phyloP scores from a whole-genome alignment of 108 stramenopile genomes.

The Pseudonitzschia pungens region DNA sequence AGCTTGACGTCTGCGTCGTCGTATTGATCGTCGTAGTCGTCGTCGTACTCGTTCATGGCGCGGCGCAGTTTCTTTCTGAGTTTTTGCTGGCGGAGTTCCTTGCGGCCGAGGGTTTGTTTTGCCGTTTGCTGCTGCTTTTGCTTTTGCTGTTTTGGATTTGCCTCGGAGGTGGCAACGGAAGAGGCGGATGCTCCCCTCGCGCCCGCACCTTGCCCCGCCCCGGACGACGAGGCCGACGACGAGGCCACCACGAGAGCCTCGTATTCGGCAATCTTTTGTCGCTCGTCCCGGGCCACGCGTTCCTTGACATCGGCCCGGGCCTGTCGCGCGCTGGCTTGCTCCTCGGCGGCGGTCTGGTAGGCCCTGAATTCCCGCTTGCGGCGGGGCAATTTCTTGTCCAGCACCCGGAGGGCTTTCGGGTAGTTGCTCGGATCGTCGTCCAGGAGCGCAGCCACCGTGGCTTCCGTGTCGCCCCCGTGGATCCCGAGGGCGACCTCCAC shows the following conservation, averaged over 20 bases:
- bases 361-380: constrained; percentile 16
- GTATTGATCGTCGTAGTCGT: constrained; percentile 89
- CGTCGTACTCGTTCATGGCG: constrained; percentile 64
- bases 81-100: constrained; percentile 24
- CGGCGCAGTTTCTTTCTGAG: constrained; percentile 1
- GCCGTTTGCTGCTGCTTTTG: not conserved
- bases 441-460: constrained; percentile 61
- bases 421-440: constrained; percentile 1
- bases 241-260: constrained; percentile 45
- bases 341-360: constrained; percentile 37
- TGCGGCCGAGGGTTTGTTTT: not conserved
- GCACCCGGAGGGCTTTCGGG: constrained; percentile 34
- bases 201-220: no score
- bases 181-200: no score
- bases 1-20: constrained; percentile 64
- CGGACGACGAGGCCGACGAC: not conserved
- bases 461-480: constrained; percentile 62
- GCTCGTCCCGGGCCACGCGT: constrained; percentile 46
- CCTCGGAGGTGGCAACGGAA: constrained; percentile 12
- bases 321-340: constrained; percentile 48
- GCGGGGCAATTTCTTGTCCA: constrained; percentile 49
- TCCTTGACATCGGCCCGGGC: constrained; percentile 59
- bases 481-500: constrained; percentile 73
- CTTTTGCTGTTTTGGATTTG: not conserved
- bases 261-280: constrained; percentile 51